phyloP scores from a whole-genome alignment of 768 basidiomycete species.

The Lactarius evosmus region DNA sequence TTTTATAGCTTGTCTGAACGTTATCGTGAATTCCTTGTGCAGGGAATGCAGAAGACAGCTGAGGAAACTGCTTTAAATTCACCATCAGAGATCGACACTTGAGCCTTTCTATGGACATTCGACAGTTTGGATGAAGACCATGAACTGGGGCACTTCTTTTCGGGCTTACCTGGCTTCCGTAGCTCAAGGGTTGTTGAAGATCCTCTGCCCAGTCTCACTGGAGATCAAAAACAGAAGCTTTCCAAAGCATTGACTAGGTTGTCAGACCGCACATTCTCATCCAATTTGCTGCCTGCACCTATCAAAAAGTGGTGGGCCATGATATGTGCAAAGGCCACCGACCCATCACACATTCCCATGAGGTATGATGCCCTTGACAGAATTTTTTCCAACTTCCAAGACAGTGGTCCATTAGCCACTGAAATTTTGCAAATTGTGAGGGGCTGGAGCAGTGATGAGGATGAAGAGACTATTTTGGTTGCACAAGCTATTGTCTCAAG shows the following conservation, averaged over 20 bases:
- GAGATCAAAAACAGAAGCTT: background rate
- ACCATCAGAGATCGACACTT: background rate
- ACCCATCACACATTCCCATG: background rate
- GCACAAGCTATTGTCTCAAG: no score
- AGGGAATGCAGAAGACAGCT: background rate
- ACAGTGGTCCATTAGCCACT: no score
- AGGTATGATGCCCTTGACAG: background rate
- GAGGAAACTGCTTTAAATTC: background rate
- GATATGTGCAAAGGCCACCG: background rate
- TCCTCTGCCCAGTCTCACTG: background rate
- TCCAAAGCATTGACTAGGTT: fast-evolving
- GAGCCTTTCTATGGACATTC: background rate
- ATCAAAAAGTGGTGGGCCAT: background rate
- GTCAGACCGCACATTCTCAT: background rate
- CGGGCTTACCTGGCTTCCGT: background rate
- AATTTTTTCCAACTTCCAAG: no score
- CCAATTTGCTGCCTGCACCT: background rate
- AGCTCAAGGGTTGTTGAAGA: background rate
- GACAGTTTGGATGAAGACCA: background rate
- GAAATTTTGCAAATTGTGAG: no score
- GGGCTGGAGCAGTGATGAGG: no score
- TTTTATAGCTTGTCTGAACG: no score
- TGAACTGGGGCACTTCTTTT: background rate
- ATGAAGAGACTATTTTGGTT: no score
- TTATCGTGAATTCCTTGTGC: no score